Evolutionary conservation across 192 early-diverging fungal species (phyloP), one percentile per base, ranked within the genome.

Genomic region (Podila epigama): DNA sequence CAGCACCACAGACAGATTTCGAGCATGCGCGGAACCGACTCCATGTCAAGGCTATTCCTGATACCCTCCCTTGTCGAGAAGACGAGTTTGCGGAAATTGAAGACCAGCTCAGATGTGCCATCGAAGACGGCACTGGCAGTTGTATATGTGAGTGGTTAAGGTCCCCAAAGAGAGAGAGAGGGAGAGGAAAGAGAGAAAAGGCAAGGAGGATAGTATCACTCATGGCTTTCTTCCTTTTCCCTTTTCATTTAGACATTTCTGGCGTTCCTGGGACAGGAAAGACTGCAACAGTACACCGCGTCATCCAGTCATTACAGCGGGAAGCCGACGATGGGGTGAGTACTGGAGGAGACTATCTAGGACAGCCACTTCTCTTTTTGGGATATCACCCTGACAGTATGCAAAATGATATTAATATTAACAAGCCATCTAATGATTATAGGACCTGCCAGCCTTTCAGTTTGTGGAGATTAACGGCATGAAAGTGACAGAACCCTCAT

Each of bases 381-480:
- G n/a, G n/a, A n/a, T n/a, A n/a, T n/a, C n/a, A n/a, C n/a, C n/a
- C n/a, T n/a, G n/a, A n/a, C n/a, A n/a, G n/a, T n/a, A n/a, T n/a
- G n/a, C n/a, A n/a, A n/a, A n/a, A n/a, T n/a, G n/a, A n/a, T 58
- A 8, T 36, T 25, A 5, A 65, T 33, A 31, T 35, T 13, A 18
- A 29, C 32, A 56, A 66, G 18, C 31, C 16, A 12, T 66, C 37
- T 52, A 1, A 3, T 29, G 4, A 16, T 34, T 35, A 22, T 80
- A 88, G 80, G 82, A 90, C 18, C 58, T 93, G 35, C 79, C 89
- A 0, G 83, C 84, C 3, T 99, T 98, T 59, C 82, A 93, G 63
- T 97, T 92, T 84, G 90, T 96, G 33, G 96, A 99, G 79, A 93
- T 99, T 31, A 99, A 99, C 72, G 96, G 95, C 2, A 97, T 99